These are phyloP conservation scores for Globisporangium ultimum DNA, from an alignment of 352 stramenopile species.

Conservation along the genomic window DNA sequence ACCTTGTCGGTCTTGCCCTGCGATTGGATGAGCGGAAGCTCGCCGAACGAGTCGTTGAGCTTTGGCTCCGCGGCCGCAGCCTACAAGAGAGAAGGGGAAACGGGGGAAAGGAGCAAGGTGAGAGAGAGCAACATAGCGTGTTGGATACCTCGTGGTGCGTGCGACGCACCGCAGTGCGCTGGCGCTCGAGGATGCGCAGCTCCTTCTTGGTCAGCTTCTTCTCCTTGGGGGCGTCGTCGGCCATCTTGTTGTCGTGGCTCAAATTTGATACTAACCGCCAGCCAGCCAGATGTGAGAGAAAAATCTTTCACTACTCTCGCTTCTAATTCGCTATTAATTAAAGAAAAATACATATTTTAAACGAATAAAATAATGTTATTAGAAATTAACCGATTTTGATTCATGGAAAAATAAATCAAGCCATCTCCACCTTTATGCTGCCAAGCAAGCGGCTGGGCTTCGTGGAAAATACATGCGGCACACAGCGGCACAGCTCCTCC, in stretches of 20 bases:
- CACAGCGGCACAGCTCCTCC: conserved; percentile 1
- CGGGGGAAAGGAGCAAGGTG: background rate
- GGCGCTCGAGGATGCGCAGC: conserved; percentile 83
- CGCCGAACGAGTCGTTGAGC: conserved; percentile 85
- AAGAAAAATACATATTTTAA: background rate
- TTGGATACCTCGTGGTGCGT: background rate
- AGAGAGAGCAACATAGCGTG: conserved; percentile 6
- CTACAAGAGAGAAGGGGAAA: conserved; percentile 17
- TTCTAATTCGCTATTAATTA: no score
- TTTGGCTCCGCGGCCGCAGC: conserved; percentile 55
- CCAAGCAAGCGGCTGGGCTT: background rate
- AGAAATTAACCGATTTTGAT: background rate
- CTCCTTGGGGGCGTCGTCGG: conserved; percentile 54
- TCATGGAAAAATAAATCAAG: background rate
- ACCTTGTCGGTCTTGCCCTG: conserved; percentile 76
- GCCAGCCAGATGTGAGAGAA: background rate
- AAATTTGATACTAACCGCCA: background rate
- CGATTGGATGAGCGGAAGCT: conserved; percentile 89
- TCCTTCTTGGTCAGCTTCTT: conserved; percentile 91
- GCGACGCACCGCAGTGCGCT: conserved; percentile 64
- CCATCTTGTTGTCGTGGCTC: conserved; percentile 30
- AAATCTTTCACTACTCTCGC: no score
- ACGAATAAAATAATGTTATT: background rate
- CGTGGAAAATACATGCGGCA: conserved; percentile 12
- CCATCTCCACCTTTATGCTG: background rate